phyloP scores from a whole-genome alignment of 306 rosid genomes.

The Mimosa bimucronata region DNA sequence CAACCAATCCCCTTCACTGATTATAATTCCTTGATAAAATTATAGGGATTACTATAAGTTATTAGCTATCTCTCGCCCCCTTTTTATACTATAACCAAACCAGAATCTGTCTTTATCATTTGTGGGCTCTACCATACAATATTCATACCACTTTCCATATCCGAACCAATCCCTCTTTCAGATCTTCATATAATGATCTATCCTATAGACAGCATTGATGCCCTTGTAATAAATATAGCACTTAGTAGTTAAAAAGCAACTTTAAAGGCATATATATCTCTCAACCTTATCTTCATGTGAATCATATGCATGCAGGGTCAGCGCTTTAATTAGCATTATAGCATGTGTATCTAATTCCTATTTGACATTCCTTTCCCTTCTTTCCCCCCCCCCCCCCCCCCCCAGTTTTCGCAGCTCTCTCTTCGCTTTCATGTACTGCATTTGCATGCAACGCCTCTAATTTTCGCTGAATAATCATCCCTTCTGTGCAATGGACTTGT shows the following conservation, averaged over 20 bases:
- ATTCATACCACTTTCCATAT: constrained; percentile 23
- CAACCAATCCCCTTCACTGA: constrained; percentile 34
- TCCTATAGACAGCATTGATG: neutral
- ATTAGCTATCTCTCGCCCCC: neutral
- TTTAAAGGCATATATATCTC: constrained; percentile 23
- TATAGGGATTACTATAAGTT: neutral
- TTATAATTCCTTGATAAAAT: neutral
- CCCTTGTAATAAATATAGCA: neutral
- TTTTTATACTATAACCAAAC: constrained; percentile 31
- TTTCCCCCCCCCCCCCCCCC: constrained; percentile 1
- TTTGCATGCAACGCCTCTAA: neutral
- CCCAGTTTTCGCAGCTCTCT: neutral
- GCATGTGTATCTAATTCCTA: neutral
- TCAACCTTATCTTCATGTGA: constrained; percentile 31
- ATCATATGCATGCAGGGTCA: neutral
- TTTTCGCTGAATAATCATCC: neutral
- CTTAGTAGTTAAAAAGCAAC: neutral
- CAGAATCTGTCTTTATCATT: neutral
- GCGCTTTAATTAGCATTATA: neutral
- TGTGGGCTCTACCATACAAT: constrained; percentile 36
- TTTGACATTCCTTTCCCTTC: constrained; percentile 33
- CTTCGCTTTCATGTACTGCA: neutral
- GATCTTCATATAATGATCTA: neutral
- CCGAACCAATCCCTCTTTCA: neutral
- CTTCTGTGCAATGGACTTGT: neutral